Evolutionary conservation across 1,284 basidiomycete species (phyloP).

Genomic region (Cryptococcus amylolentus): DNA sequence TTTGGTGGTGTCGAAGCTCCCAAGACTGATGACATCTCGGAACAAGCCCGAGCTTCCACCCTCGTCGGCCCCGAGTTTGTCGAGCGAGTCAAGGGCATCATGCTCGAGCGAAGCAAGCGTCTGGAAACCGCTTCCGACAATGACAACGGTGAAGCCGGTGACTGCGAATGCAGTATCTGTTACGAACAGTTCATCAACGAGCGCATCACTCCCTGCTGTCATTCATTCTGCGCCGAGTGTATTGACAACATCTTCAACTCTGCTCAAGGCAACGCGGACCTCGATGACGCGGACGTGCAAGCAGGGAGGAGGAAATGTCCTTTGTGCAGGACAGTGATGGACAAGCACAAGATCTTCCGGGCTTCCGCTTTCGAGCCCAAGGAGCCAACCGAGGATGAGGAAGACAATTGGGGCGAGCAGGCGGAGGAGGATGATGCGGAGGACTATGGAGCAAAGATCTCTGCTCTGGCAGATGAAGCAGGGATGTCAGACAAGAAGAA

Average conservation of each 20-base stretch:
- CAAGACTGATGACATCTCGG: constrained; percentile 23
- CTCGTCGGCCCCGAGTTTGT: constrained; percentile 28
- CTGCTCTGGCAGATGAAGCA: constrained; percentile 3
- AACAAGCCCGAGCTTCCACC: constrained; percentile 27
- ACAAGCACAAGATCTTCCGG: constrained; percentile 32
- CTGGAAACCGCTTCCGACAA: constrained; percentile 9
- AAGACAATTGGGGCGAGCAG: constrained; percentile 58
- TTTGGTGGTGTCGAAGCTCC: constrained; percentile 16
- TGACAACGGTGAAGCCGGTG: constrained; percentile 19
- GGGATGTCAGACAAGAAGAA: constrained; percentile 19
- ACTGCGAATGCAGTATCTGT: constrained; percentile 39
- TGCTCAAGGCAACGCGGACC: constrained; percentile 21
- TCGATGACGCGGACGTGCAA: constrained; percentile 30
- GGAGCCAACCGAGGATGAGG: constrained; percentile 54
- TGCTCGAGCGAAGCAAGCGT: constrained; percentile 27
- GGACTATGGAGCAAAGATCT: constrained; percentile 38
- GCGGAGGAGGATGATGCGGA: constrained; percentile 15
- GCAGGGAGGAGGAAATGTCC: constrained; percentile 40
- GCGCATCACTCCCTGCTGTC: constrained; percentile 39
- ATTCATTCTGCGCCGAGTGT: constrained; percentile 43
- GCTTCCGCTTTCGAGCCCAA: constrained; percentile 34
- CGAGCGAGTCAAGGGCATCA: constrained; percentile 21
- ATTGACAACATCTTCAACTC: constrained; percentile 35
- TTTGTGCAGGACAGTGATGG: constrained; percentile 38
- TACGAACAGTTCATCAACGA: constrained; percentile 38